These are phyloP conservation scores for Aspergillus aculeatus DNA, from an alignment of 2,329 filamentous ascomycete species.

Conservation along the genomic window DNA sequence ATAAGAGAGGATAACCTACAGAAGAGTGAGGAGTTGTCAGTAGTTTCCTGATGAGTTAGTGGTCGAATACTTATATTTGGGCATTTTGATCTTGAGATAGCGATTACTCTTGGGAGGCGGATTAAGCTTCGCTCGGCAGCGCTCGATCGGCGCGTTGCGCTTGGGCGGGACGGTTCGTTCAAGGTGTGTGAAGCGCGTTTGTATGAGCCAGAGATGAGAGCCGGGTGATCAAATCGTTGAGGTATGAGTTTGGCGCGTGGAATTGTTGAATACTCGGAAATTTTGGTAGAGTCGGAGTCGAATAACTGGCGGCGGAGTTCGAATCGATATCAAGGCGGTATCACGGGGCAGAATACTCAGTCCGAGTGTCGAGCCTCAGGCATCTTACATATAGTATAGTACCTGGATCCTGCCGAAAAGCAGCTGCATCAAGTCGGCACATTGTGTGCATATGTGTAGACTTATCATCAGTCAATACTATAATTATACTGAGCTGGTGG, in stretches of 20 bases:
- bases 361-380: background rate
- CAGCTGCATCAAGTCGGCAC: background rate
- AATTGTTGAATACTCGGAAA: background rate
- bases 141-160: conserved; percentile 19
- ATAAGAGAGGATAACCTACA: conserved; percentile 52
- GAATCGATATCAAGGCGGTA: conserved; percentile 9
- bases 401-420: background rate
- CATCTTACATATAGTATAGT: background rate
- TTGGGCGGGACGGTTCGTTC: conserved; percentile 14
- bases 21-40: conserved; percentile 62
- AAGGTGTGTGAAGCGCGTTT: background rate
- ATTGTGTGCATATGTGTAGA: background rate
- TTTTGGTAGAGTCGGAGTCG: background rate
- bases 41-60: conserved; percentile 4
- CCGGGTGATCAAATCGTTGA: background rate
- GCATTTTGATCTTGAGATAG: conserved; percentile 60
- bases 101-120: conserved; percentile 11
- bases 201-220: background rate
- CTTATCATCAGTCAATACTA: background rate
- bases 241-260: background rate
- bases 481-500: background rate
- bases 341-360: background rate
- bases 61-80: conserved; percentile 69
- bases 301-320: conserved; percentile 6
- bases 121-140: conserved; percentile 13